phyloP scores from a whole-genome alignment of 2,329 filamentous ascomycete genomes.

The Fusarium torulosum region DNA sequence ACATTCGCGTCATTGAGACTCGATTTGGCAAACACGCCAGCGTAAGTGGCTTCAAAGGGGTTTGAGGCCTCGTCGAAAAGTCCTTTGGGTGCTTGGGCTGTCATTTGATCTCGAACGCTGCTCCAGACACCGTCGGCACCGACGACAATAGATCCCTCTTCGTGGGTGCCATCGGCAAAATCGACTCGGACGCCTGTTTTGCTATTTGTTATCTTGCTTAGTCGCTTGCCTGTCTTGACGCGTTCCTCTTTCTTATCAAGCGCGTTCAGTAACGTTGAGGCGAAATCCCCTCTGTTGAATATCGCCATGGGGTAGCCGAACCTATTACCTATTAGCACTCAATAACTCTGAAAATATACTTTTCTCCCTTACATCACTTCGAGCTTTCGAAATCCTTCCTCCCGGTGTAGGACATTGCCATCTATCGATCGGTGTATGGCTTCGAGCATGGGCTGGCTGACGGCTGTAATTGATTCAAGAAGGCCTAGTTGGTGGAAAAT shows the following conservation, averaged over 20 bases:
- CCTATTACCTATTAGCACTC: not conserved
- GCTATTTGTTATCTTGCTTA: constrained; percentile 1
- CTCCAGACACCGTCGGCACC: constrained; percentile 29
- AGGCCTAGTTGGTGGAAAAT: constrained; percentile 23
- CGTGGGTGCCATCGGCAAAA: constrained; percentile 17
- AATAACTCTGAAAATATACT: accelerated
- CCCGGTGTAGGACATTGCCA: constrained; percentile 6
- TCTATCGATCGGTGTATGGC: constrained; percentile 15
- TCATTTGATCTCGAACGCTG: constrained; percentile 26
- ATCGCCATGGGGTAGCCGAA: constrained; percentile 28
- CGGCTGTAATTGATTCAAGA: constrained; percentile 1
- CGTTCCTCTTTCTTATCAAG: constrained; percentile 5
- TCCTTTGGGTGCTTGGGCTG: constrained; percentile 10
- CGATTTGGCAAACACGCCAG: constrained; percentile 14
- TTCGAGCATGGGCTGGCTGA: constrained; percentile 20
- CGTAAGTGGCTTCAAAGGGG: constrained; percentile 19
- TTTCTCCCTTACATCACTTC: constrained; percentile 1
- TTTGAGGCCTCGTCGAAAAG: constrained; percentile 22
- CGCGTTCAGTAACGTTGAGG: constrained; percentile 3
- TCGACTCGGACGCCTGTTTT: constrained; percentile 12
- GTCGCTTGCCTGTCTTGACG: constrained; percentile 26
- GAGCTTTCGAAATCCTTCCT: not conserved
- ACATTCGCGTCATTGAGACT: not conserved
- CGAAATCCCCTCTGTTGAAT: constrained; percentile 29
- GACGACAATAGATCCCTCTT: constrained; percentile 2